These are phyloP conservation scores for Crithidia thermophila DNA, from an alignment of 208 protist species.

Conservation along the genomic window DNA sequence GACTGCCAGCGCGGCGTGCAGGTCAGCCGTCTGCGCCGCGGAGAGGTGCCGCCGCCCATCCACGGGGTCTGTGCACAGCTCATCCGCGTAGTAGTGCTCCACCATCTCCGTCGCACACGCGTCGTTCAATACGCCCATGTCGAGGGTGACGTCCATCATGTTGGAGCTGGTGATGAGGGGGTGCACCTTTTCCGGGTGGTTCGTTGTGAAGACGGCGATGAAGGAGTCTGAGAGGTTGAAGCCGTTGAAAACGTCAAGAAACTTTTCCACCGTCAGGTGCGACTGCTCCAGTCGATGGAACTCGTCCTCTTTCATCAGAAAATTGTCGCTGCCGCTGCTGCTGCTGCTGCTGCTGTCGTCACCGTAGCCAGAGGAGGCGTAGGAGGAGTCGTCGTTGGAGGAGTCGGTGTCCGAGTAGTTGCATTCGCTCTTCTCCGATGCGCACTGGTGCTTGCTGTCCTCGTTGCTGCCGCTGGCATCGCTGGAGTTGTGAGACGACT, in stretches of 20 bases:
- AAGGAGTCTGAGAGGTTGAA: conserved; percentile 74
- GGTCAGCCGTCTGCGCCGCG: not conserved
- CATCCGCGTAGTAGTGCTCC: conserved; percentile 55
- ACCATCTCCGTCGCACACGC: conserved; percentile 58
- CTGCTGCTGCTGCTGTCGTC: not conserved
- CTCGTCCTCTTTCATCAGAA: conserved; percentile 11
- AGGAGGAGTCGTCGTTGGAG: too few relatives aligned
- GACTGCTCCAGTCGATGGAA: conserved; percentile 34
- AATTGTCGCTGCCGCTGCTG: conserved; percentile 9
- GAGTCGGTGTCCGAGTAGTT: too few relatives aligned
- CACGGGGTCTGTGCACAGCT: conserved; percentile 9
- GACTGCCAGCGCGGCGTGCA: conserved; percentile 17
- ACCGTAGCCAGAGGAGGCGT: too few relatives aligned
- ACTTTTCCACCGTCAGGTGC: conserved; percentile 81
- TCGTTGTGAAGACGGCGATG: conserved; percentile 93
- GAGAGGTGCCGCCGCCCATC: conserved; percentile 12
- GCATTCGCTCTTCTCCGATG: too few relatives aligned
- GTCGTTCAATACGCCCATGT: conserved; percentile 61
- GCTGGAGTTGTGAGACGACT: conserved; percentile 11
- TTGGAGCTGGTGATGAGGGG: conserved; percentile 57
- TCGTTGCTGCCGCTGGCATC: conserved; percentile 29
- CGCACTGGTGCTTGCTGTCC: too few relatives aligned
- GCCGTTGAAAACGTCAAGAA: conserved; percentile 91
- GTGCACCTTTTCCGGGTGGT: conserved; percentile 85
- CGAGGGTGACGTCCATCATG: conserved; percentile 65